Conservation (phyloP, 768 basidiomycete genomes). For the Termitomyces eurrhizus region DNA sequence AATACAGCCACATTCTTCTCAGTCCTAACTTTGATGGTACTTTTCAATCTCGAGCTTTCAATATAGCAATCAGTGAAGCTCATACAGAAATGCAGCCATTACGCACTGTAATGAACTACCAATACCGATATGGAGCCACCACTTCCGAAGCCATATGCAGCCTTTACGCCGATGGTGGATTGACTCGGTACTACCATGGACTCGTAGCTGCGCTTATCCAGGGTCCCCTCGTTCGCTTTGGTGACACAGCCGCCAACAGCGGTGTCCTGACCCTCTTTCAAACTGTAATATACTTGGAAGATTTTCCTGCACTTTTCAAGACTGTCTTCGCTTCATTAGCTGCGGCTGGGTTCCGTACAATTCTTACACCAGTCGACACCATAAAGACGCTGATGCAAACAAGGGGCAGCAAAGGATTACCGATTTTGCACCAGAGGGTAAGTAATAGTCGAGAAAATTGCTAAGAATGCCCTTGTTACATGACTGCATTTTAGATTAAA, state of each 20-base stretch:
- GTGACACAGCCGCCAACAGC: constrained; percentile 92
- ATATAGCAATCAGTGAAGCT: not conserved
- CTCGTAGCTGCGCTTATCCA: constrained; percentile 82
- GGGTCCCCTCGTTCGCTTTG: constrained; percentile 82
- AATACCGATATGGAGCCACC: constrained; percentile 81
- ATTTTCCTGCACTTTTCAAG: constrained; percentile 62
- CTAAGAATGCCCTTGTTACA: not conserved
- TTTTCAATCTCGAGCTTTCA: not conserved
- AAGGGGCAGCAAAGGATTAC: constrained; percentile 67
- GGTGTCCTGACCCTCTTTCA: constrained; percentile 85
- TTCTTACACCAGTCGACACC: constrained; percentile 91
- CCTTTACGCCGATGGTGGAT: constrained; percentile 77
- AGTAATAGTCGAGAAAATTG: constrained; percentile 13
- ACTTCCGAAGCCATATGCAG: constrained; percentile 59
- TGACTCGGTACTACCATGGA: constrained; percentile 84
- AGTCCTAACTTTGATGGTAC: constrained; percentile 81
- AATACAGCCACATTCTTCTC: constrained; percentile 87
- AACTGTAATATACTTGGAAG: constrained; percentile 66
- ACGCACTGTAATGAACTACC: constrained; percentile 95
- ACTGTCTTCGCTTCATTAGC: constrained; percentile 75
- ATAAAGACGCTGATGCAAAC: constrained; percentile 95
- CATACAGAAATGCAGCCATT: constrained; percentile 49
- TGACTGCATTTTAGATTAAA: constrained; percentile 45
- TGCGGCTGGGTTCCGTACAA: constrained; percentile 83
- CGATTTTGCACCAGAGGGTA: constrained; percentile 64